Evolutionary conservation across 768 basidiomycete species (phyloP), one percentile per base, ranked within the genome.

Genomic region (Xerocomus brunneocitrinus): DNA sequence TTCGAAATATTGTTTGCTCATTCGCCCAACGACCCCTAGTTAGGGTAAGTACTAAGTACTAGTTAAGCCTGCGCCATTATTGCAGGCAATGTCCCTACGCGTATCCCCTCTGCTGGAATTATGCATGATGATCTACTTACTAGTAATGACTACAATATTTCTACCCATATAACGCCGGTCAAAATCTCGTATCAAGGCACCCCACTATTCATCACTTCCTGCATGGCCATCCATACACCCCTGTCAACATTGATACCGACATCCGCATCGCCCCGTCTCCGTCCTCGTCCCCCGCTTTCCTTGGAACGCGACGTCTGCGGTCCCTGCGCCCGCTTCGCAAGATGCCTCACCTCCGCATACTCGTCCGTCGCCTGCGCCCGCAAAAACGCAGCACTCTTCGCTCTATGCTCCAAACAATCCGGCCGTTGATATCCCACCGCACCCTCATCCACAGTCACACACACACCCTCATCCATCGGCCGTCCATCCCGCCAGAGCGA

Each of bases 291-390:
- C n/a, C 28, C 25, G 16, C 25, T 28, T 47, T 46, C 24, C 9
- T 44, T 25, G 6, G 44, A 38, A 19, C 47, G 46, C 14, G 42
- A 19, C 27, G 49, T 27, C 19, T 52, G 55, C 13, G 35, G 12
- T 14, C 49, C 41, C 10, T 22, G 49, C 8, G 61, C 76, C 49
- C 74, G 74, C 68, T 81, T 79, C 9, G 86, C 83, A 13, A 91
- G 76, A 36, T 79, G 75, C 66, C 80, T 84, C 54, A 94, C 79
- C 67, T 92, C 86, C 8, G 76, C 78, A 49, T 87, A 79, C 63
- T 89, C 84, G 10, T 74, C 71, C 8, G 85, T 85, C 3, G 88
- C 85, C 68, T 94, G 91, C 3, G 91, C 91, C 34, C 81, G 77
- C 41, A 93, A 73, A 72, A 86, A 94, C 3, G 78, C 78, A 3